Evolutionary conservation across 129 eudicot species (phyloP).

Genomic region (Ambrosia trifida): DNA sequence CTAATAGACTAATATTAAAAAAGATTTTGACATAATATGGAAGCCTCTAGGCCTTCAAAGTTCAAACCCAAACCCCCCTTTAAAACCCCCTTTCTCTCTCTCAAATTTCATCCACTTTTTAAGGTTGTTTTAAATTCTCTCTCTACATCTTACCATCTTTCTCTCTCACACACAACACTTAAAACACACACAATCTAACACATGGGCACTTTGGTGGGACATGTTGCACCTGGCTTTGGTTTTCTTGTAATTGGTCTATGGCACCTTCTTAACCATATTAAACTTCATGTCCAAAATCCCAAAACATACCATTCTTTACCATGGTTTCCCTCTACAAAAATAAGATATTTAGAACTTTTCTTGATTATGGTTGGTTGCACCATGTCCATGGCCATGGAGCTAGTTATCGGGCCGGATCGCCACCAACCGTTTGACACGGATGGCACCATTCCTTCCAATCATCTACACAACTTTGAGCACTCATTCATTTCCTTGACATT

Average conservation of each 20-base stretch:
- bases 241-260: constrained; percentile 72
- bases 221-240: constrained; percentile 85
- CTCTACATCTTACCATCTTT: constrained; percentile 14
- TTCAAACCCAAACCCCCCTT: constrained; percentile 21
- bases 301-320: constrained; percentile 60
- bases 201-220: constrained; percentile 87
- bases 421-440: constrained; percentile 81
- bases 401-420: constrained; percentile 68
- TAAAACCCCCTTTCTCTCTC: constrained; percentile 17
- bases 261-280: constrained; percentile 80
- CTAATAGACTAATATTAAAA: constrained; percentile 19
- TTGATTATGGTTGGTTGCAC: constrained; percentile 57
- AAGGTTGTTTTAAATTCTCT: constrained; percentile 17
- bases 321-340: constrained; percentile 67
- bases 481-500: constrained; percentile 63
- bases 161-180: constrained; percentile 25
- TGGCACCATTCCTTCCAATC: constrained; percentile 79
- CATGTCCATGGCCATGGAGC: constrained; percentile 82
- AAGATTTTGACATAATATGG: constrained; percentile 29
- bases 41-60: constrained; percentile 48
- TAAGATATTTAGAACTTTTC: constrained; percentile 66
- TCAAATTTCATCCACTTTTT: constrained; percentile 8
- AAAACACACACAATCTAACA: constrained; percentile 17
- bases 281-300: constrained; percentile 52
- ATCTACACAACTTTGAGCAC: constrained; percentile 92